These are phyloP conservation scores for Paramyrothecium roridum DNA, from an alignment of 2,329 filamentous ascomycete species.

Conservation along the genomic window DNA sequence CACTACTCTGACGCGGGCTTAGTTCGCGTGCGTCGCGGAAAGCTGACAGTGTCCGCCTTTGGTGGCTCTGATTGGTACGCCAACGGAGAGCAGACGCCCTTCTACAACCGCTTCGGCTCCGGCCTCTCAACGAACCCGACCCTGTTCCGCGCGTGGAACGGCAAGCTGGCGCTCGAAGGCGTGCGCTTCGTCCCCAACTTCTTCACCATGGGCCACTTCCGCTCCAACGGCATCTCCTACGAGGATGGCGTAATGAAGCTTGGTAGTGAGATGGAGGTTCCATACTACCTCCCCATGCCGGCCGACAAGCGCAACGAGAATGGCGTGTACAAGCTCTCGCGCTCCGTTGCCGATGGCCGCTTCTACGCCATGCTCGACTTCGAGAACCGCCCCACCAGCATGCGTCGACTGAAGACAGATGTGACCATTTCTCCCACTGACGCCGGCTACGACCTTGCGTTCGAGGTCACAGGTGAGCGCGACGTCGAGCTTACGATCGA, in stretches of 20 bases:
- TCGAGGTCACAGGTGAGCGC: constrained; percentile 13
- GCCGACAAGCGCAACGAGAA: constrained; percentile 8
- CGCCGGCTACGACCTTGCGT: constrained; percentile 9
- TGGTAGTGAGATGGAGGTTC: constrained; percentile 11
- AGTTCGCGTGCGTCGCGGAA: constrained; percentile 11
- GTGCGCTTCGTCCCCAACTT: constrained; percentile 13
- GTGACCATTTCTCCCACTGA: constrained; percentile 8
- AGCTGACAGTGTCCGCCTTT: constrained; percentile 10
- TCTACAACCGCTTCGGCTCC: constrained; percentile 13
- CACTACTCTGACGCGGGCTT: constrained; percentile 7
- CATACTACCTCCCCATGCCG: constrained; percentile 14
- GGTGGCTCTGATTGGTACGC: constrained; percentile 13
- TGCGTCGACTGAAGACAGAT: constrained; percentile 12
- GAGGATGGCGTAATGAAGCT: constrained; percentile 5
- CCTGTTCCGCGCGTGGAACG: constrained; percentile 14
- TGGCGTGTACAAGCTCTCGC: constrained; percentile 8
- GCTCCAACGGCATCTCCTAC: constrained; percentile 9
- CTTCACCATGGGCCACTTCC: constrained; percentile 17
- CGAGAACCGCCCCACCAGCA: constrained; percentile 11
- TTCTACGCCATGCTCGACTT: constrained; percentile 15
- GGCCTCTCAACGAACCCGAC: constrained; percentile 15
- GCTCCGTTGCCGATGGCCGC: constrained; percentile 10
- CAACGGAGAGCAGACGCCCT: constrained; percentile 7
- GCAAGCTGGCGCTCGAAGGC: constrained; percentile 8
- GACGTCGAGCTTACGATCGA: constrained; percentile 14